A percentile compares a stretch with the other conserved stretches of the same genome.
Evolutionary conservation across 148 eudicot species (phyloP).

Genomic region (Nepenthes gracilis): DNA sequence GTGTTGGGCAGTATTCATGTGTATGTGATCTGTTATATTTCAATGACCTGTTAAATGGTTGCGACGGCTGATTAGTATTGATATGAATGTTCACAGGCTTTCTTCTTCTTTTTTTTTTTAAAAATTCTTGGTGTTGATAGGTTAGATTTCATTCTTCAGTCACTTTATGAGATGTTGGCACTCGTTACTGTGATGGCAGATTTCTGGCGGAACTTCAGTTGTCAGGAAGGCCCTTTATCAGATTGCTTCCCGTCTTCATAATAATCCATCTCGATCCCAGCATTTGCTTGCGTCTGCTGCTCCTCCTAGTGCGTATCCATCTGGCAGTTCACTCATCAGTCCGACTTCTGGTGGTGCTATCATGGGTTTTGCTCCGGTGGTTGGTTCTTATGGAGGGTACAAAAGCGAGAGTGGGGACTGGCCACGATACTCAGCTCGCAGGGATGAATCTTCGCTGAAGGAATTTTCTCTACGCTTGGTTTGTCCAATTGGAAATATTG

Average conservation of each 20-base stretch:
- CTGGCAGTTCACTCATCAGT: slow-evolving; percentile 62
- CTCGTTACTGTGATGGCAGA: slow-evolving; percentile 18
- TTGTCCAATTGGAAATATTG: slow-evolving; percentile 77
- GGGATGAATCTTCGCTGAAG: slow-evolving; percentile 56
- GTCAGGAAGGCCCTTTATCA: slow-evolving; percentile 78
- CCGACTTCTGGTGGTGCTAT: slow-evolving; percentile 53
- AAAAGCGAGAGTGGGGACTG: slow-evolving; percentile 65
- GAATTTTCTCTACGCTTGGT: slow-evolving; percentile 82
- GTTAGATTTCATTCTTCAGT: no score
- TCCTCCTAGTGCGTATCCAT: slow-evolving; percentile 44
- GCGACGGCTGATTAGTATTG: no score
- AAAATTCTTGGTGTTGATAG: no score
- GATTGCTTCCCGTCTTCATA: slow-evolving; percentile 83
- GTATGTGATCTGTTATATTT: no score
- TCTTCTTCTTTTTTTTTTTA: no score
- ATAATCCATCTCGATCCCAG: slow-evolving; percentile 91
- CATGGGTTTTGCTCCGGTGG: slow-evolving; percentile 64
- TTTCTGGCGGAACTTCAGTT: slow-evolving; percentile 66
- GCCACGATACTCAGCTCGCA: slow-evolving; percentile 48
- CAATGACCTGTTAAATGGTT: no score
- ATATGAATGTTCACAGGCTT: no score
- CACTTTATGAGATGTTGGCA: no score
- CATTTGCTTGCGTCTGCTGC: slow-evolving; percentile 68
- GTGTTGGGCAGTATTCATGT: no score
- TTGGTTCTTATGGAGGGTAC: slow-evolving; percentile 73